Percentiles rank a stretch among this genome's conserved stretches.
Evolutionary conservation across 202 grass and related monocot genomes (phyloP).

Genomic region (Setaria italica): DNA sequence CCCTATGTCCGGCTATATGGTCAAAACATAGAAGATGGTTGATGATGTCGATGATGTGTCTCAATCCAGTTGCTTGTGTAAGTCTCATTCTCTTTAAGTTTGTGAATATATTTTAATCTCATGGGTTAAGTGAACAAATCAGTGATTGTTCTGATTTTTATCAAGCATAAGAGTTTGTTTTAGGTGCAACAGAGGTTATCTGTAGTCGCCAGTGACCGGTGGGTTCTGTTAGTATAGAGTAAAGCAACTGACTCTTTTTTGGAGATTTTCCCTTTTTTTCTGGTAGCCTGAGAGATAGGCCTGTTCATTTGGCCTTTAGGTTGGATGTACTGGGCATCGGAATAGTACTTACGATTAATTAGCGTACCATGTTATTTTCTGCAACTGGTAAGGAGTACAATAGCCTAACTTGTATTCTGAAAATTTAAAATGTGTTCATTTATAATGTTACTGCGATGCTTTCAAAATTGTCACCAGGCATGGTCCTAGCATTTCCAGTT

Average conservation of each 20-base stretch:
- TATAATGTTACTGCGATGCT: neutral
- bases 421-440: neutral
- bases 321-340: neutral
- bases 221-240: neutral
- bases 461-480: neutral
- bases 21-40: constrained; percentile 80
- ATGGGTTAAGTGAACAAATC: neutral
- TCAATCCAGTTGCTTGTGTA: constrained; percentile 80
- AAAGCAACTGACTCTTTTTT: neutral
- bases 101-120: constrained; percentile 5
- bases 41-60: constrained; percentile 88
- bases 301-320: neutral
- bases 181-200: neutral
- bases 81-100: constrained; percentile 42
- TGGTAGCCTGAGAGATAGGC: neutral
- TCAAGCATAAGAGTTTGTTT: neutral
- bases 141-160: neutral
- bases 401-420: neutral
- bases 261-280: neutral
- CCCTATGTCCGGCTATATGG: constrained; percentile 79
- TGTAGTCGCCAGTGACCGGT: neutral
- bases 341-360: neutral
- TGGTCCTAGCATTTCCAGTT: neutral
- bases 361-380: neutral
- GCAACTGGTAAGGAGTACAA: neutral